Evolutionary conservation across 2,329 filamentous ascomycete species (phyloP), one percentile per base, ranked within the genome.

Genomic region (Dactylella cylindrospora): DNA sequence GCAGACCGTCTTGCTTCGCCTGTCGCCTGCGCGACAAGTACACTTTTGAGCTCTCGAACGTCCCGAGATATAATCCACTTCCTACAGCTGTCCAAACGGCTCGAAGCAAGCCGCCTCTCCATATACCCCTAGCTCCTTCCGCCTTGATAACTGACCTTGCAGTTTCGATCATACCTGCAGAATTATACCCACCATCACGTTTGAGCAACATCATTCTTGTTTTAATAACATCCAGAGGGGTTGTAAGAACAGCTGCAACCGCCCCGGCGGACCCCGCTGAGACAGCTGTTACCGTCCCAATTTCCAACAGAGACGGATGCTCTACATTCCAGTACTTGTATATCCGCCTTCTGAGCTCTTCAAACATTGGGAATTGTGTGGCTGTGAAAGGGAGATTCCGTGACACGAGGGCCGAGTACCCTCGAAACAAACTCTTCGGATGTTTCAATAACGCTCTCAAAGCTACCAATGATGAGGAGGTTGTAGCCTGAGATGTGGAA

Each of bases 141-240:
- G 87, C 80, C 0, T 72, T 72, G 50, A 85, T 76, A 10, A 95
- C 80, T 65, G 85, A 78, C 66, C 76, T 78, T 3, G 84, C 82
- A 44, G 93, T 81, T 35, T 76, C 75, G 66, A 84, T 74, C 6
- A 80, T 77, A 28, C 43, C 52, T 59, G 50, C 19, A 41, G 67
- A 38, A 19, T 15, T 43, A 9, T 17, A 22, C 13, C 66, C 70
- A 65, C 17, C 74, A 71, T 10, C 75, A 77, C 32, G 41, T 1
- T 83, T 83, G 23, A 79, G 78, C 20, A 95, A 76, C 90, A 95
- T 95, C 73, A 95, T 86, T 43, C 88, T 76, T 66, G 90, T 95
- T 76, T 95, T 95, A 19, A 95, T 80, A 7, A 95, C 88, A 72
- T 95, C 90, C 51, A 90, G 82, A 0, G 90, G 90, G 44, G 90